phyloP scores from a whole-genome alignment of 176 grass and related monocot genomes.

The Rhynchospora tenuis region DNA sequence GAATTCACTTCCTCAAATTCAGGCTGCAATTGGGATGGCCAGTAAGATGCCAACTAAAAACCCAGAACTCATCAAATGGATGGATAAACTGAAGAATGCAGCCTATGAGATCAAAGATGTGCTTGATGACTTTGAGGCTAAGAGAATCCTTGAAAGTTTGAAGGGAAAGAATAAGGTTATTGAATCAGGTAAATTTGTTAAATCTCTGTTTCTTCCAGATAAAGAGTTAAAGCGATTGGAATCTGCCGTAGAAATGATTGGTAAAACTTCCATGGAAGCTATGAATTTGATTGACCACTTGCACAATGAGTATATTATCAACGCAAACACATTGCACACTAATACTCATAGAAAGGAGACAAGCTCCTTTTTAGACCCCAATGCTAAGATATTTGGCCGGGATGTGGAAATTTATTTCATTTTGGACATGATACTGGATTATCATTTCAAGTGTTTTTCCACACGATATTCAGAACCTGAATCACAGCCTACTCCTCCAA shows the following conservation, averaged over 20 bases:
- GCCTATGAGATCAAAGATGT: slow-evolving; percentile 22
- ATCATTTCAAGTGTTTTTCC: not conserved
- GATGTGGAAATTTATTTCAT: not conserved
- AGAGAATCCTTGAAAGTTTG: not conserved
- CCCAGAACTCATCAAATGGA: not conserved
- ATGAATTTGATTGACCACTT: not conserved
- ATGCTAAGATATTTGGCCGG: not conserved
- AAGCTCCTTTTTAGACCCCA: not conserved
- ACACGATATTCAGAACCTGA: not conserved
- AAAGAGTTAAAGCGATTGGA: not conserved
- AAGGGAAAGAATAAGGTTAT: not conserved
- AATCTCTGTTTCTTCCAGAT: not conserved
- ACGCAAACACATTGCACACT: too few relatives aligned
- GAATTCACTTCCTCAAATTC: not conserved
- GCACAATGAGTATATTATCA: not conserved
- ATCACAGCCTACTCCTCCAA: not conserved
- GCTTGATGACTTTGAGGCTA: slow-evolving; percentile 29
- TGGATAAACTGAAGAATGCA: not conserved
- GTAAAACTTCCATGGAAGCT: too few relatives aligned
- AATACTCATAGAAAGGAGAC: not conserved
- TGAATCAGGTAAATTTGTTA: not conserved
- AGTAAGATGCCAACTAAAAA: not conserved
- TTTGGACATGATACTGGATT: not conserved
- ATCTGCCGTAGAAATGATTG: not conserved
- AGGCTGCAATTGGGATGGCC: not conserved